These are phyloP conservation scores for Aspergillus ochraceus DNA, from an alignment of 2,329 filamentous ascomycete genomes.

Conservation along the genomic window DNA sequence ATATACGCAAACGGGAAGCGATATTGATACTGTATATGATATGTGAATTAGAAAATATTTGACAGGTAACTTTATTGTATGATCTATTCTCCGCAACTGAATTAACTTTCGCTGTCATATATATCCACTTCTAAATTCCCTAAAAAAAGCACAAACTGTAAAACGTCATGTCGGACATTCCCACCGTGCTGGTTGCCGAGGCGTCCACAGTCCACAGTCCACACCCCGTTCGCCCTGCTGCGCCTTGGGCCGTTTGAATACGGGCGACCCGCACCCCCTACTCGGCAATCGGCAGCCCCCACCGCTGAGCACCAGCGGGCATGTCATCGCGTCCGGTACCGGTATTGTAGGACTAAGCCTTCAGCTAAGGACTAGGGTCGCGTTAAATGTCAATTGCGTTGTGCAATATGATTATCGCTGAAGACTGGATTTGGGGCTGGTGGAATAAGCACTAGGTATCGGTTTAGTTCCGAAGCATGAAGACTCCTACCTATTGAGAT, in stretches of 20 bases:
- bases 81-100: no score
- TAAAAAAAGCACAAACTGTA: no score
- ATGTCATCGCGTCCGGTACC: no score
- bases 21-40: not conserved
- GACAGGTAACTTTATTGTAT: not conserved
- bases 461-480: no score
- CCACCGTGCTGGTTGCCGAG: not conserved
- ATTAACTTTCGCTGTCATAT: not conserved
- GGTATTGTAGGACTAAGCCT: not conserved
- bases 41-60: not conserved
- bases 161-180: not conserved
- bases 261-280: no score
- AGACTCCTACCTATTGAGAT: no score
- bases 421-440: no score
- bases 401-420: no score
- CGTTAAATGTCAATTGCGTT: not conserved
- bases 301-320: no score
- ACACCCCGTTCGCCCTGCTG: not conserved
- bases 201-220: not conserved
- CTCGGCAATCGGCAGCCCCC: not conserved
- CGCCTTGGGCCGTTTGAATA: not conserved
- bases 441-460: no score
- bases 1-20: not conserved
- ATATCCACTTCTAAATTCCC: not conserved
- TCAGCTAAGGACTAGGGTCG: not conserved